phyloP scores from a whole-genome alignment of 495 filamentous ascomycete species.

The Tuber microsphaerosporum region DNA sequence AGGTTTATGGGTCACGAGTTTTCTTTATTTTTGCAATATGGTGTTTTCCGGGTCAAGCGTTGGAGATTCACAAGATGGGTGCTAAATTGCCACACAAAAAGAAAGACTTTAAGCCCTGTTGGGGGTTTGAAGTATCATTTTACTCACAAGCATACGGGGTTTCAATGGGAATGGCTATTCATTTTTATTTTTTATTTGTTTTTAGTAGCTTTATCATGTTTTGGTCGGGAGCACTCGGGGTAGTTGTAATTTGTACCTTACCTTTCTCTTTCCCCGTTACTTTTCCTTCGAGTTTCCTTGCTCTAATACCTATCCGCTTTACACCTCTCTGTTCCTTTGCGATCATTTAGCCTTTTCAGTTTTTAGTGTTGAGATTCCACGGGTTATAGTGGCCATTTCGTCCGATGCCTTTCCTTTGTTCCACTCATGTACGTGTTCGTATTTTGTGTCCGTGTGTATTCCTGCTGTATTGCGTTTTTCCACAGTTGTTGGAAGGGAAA shows the following conservation, averaged over 20 bases:
- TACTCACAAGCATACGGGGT: slow-evolving; percentile 3
- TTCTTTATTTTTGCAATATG: slow-evolving; percentile 29
- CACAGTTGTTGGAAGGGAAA: neutral
- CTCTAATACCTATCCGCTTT: slow-evolving; percentile 3
- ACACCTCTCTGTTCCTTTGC: neutral
- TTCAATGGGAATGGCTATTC: slow-evolving; percentile 8
- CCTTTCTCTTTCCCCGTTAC: slow-evolving; percentile 3
- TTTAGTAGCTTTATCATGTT: neutral
- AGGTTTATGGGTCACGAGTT: slow-evolving; percentile 38
- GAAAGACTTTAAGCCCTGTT: slow-evolving; percentile 12
- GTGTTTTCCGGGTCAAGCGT: slow-evolving; percentile 34
- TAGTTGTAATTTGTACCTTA: slow-evolving; percentile 4
- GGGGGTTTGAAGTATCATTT: slow-evolving; percentile 10
- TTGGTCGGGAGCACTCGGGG: slow-evolving; percentile 19
- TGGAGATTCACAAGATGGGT: slow-evolving; percentile 31
- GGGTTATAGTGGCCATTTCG: neutral
- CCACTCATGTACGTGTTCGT: neutral
- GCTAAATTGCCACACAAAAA: slow-evolving; percentile 29
- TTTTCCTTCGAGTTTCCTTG: slow-evolving; percentile 1
- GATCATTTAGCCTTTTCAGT: neutral
- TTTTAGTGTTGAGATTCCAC: neutral
- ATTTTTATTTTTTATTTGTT: slow-evolving; percentile 2
- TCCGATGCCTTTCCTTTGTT: neutral
- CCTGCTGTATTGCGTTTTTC: neutral
- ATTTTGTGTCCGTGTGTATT: neutral